Conservation (phyloP, 106 monocot species). For the Allium cepa region DNA sequence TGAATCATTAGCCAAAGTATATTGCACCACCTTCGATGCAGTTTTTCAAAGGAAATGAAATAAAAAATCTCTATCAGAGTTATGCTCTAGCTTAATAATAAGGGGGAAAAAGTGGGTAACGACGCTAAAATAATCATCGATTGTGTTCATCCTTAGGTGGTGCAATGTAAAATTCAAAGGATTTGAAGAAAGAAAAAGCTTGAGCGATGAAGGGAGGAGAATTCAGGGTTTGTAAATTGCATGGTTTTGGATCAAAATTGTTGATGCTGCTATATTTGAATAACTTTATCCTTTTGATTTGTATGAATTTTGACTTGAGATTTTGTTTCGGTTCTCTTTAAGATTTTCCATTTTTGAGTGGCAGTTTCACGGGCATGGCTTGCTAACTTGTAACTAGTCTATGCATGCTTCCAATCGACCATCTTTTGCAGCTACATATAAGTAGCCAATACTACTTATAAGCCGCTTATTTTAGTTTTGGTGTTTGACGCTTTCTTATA, state of each 20-base stretch:
- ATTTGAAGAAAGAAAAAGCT: conserved; percentile 82
- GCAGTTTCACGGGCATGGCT: too few relatives aligned
- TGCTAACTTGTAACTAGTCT: too few relatives aligned
- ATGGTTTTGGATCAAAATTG: conserved; percentile 12
- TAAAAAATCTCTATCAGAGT: not conserved
- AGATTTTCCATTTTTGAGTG: too few relatives aligned
- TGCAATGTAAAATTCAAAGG: conserved; percentile 83
- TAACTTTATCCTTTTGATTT: conserved; percentile 1
- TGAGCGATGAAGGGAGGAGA: conserved; percentile 48
- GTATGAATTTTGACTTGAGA: too few relatives aligned
- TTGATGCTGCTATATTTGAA: conserved; percentile 17
- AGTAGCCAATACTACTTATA: too few relatives aligned
- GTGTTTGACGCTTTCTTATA: too few relatives aligned
- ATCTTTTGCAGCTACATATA: too few relatives aligned
- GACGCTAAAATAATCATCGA: not conserved
- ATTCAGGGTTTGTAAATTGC: conserved; percentile 24
- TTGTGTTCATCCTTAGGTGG: conserved; percentile 17
- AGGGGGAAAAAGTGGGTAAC: not conserved
- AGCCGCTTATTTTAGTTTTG: too few relatives aligned
- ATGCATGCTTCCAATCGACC: too few relatives aligned
- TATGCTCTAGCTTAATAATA: too few relatives aligned
- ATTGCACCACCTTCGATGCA: not conserved
- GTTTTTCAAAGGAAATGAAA: not conserved
- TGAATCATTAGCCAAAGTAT: not conserved
- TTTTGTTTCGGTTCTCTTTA: too few relatives aligned